Evolutionary conservation across 164 flowering plant genomes (phyloP), one percentile per base, ranked within the genome.

Genomic region (Warburgia ugandensis): DNA sequence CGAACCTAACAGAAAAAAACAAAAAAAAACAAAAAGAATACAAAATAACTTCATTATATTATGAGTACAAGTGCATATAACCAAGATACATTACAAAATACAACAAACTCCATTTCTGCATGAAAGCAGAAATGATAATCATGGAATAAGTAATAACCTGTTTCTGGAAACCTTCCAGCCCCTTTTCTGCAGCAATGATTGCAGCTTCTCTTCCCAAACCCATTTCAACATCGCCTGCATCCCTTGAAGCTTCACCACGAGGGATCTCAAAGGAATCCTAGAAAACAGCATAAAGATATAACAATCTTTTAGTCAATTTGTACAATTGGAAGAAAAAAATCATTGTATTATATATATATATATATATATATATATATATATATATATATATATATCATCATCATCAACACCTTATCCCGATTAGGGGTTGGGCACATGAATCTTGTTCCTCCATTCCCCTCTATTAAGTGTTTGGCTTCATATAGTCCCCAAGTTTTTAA

Each of bases 1-100:
- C 71, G 79, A 33, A 78, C 74, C 85, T 83, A 52, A 48, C 38
- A 23, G 8, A 16, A 44, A 33, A 28, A 5, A 27, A n/a, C 38
- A 26, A 38, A 25, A 26, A 9, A 3, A 8, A 14, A 16, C 19
- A 16, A 26, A 22, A 2, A 16, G 12, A 3, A 25, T 13, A 12
- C 3, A 45, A 42, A 42, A 8, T 20, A 22, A 1, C 10, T 42
- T 42, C 26, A 42, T 26, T 0, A 37, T 37, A 37, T 37, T 42
- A 17, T 42, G 13, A 42, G 46, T 42, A 21, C 19, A 20, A 3
- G 48, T n/a, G 25, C 29, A 45, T n/a, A n/a, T n/a, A n/a, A n/a
- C n/a, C n/a, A n/a, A n/a, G n/a, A n/a, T n/a, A n/a, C n/a, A n/a
- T n/a, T n/a, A n/a, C n/a, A n/a, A n/a, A n/a, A n/a, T n/a, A n/a